phyloP scores from a whole-genome alignment of 148 eudicot genomes.

The Selenicereus undatus region DNA sequence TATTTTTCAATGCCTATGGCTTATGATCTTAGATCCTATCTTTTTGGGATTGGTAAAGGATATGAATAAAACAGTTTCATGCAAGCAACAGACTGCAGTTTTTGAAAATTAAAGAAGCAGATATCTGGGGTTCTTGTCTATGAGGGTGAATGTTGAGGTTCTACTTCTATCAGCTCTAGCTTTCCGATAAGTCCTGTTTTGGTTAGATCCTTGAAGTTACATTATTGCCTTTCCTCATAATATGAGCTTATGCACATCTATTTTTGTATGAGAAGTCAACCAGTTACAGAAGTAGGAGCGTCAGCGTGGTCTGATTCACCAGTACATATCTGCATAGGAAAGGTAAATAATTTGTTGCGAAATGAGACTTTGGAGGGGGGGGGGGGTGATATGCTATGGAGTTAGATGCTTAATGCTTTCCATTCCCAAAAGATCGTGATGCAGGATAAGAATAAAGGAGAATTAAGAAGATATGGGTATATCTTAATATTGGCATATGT shows the following conservation, averaged over 20 bases:
- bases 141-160: too few relatives aligned
- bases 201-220: neutral
- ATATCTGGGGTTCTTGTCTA: too few relatives aligned
- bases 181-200: neutral
- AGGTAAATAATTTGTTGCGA: neutral
- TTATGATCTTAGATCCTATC: neutral
- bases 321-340: neutral
- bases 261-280: neutral
- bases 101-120: neutral
- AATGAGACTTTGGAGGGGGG: neutral
- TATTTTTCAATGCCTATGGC: neutral
- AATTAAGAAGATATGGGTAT: too few relatives aligned
- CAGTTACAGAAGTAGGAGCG: neutral
- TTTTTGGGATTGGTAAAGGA: neutral
- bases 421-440: too few relatives aligned
- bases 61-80: too few relatives aligned
- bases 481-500: too few relatives aligned
- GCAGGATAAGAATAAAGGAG: too few relatives aligned
- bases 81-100: neutral
- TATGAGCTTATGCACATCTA: neutral
- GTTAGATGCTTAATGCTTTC: neutral
- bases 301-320: neutral
- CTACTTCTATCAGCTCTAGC: neutral
- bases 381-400: neutral
- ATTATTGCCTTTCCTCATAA: neutral